Base-by-base conservation (phyloP, 345 rosid genomes). In the Camelina neglecta region DNA sequence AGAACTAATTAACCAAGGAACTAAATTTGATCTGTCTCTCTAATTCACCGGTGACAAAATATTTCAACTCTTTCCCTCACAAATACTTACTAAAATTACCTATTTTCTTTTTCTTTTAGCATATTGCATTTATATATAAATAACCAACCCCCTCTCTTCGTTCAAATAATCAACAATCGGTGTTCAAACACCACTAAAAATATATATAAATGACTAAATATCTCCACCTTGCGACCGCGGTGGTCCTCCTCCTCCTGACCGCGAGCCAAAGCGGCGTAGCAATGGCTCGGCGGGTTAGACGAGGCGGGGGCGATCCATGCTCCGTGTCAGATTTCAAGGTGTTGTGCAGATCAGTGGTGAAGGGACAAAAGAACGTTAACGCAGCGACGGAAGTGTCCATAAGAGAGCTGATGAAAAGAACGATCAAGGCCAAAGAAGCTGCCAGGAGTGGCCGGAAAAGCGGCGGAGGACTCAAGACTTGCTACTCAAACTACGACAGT, bases 371-470 rank as follows among this genome's bases (percentile, higher is more conserved):
- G 24, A 67, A 80, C 9, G 80, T 75, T 18, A 65, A 18, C 23
- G 50, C 64, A n/a, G 85, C 85, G 0, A 77, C 80, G 21, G 78
- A 60, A 47, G 70, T 61, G 4, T 76, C 81, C 11, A 82, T 82
- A 59, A 75, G 71, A 20, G 59, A 49, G 38, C 9, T 72, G 63
- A 71, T 80, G 59, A 13, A 13, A 24, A 39, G 69, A 18, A 69
- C 79, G 2, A 56, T 39, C 16, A 15, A 41, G 23, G 71, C 77
- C 0, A 65, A 72, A 38, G 12, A 31, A 50, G 58, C 18, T 1
- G 73, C 73, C 4, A 39, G 11, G 2, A 67, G 8, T 36, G 63
- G 64, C 39, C 24, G 55, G 1, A 36, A 47, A 35, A 62, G 39
- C 0, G 36, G 48, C 3, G 24, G 61, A 63, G 54, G 78, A 3